These are phyloP conservation scores for Marchantia paleacea DNA, from an alignment of 225 moss, liverwort and hornwort species.

Conservation along the genomic window DNA sequence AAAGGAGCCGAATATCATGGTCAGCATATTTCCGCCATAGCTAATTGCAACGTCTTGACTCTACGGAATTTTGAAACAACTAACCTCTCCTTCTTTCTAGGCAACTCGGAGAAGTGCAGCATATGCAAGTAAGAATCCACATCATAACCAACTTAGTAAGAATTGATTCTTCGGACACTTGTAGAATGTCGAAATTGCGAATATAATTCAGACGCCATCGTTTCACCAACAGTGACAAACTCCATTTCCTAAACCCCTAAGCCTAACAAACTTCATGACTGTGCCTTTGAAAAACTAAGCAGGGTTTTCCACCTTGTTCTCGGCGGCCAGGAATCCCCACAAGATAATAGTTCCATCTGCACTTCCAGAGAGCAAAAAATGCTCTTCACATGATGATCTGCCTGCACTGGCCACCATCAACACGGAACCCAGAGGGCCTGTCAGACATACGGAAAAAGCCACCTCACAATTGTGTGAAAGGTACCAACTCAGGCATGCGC, in stretches of 20 bases:
- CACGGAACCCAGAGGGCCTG: conserved; percentile 25
- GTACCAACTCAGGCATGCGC: too few species aligned
- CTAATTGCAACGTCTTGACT: not conserved
- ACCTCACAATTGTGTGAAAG: not conserved
- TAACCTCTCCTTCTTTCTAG: too few species aligned
- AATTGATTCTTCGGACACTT: too few species aligned
- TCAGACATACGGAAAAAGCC: not conserved
- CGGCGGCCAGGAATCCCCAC: conserved; percentile 61
- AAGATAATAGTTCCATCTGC: conserved; percentile 75
- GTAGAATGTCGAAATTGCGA: too few species aligned
- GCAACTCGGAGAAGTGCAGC: too few species aligned
- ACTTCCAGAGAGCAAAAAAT: conserved; percentile 74
- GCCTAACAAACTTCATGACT: not conserved
- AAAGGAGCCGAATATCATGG: not conserved
- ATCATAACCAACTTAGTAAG: too few species aligned
- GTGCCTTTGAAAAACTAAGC: not conserved
- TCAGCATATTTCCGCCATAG: not conserved
- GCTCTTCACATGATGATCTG: conserved; percentile 39
- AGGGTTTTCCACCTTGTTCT: conserved; percentile 49
- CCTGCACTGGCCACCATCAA: conserved; percentile 39
- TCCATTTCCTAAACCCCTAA: too few species aligned
- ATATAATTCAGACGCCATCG: too few species aligned
- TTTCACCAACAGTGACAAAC: too few species aligned
- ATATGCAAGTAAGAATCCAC: too few species aligned
- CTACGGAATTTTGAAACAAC: too few species aligned